These are phyloP conservation scores for Cytospora piceae DNA, from an alignment of 2,329 filamentous ascomycete species.

Conservation along the genomic window DNA sequence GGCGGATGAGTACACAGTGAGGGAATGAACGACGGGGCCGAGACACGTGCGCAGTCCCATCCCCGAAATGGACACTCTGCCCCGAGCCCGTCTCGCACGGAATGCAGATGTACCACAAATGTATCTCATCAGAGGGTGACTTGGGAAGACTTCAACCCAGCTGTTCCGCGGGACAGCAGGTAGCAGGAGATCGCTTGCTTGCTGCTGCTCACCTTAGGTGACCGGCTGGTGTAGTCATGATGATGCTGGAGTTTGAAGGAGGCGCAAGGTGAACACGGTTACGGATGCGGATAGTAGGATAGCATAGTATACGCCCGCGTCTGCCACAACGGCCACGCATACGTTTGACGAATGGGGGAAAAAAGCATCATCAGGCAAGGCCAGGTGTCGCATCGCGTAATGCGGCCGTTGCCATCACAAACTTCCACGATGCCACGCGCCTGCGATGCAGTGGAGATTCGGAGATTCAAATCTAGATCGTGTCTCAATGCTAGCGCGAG, in stretches of 20 bases:
- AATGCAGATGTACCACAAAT: background rate
- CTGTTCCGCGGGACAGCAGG: no score
- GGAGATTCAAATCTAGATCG: slow-evolving; percentile 25
- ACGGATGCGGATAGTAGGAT: background rate
- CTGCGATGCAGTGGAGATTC: slow-evolving; percentile 15
- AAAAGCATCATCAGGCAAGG: background rate
- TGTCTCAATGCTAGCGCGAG: slow-evolving; percentile 11
- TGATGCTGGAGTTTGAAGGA: background rate
- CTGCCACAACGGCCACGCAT: background rate
- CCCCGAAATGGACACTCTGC: background rate
- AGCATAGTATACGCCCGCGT: background rate
- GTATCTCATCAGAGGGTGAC: background rate
- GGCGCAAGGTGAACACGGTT: background rate
- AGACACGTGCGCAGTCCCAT: background rate
- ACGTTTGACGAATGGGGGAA: background rate
- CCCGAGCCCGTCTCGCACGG: background rate
- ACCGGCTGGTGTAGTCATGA: background rate
- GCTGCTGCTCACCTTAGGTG: no score
- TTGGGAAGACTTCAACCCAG: background rate
- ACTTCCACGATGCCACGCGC: slow-evolving; percentile 3
- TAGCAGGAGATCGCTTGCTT: background rate
- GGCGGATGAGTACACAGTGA: background rate
- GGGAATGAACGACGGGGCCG: background rate
- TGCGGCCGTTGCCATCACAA: background rate
- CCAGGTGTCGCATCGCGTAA: background rate